phyloP scores from a whole-genome alignment of 805 yeast species.

The Lipomyces sp. region DNA sequence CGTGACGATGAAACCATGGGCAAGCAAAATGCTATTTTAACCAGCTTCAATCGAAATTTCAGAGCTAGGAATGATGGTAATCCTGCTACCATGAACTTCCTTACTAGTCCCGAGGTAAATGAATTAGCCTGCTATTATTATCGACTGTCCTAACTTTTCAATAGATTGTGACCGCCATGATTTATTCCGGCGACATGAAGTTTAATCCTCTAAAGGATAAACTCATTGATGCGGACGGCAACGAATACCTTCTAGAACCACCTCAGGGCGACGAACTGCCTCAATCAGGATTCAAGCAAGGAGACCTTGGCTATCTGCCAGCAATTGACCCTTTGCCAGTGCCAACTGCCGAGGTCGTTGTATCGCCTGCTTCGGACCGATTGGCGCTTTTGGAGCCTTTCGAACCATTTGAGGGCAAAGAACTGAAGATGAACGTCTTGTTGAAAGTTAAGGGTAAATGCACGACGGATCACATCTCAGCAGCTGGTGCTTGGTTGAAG shows the following conservation, averaged over 20 bases:
- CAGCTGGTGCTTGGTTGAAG: constrained; percentile 99
- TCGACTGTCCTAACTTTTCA: constrained; percentile 41
- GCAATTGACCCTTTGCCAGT: constrained; percentile 90
- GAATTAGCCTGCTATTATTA: background rate
- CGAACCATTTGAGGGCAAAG: constrained; percentile 96
- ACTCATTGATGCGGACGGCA: constrained; percentile 84
- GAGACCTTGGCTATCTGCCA: constrained; percentile 87
- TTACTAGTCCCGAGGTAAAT: constrained; percentile 79
- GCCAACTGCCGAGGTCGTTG: constrained; percentile 69
- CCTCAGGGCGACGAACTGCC: constrained; percentile 94
- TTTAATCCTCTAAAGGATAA: constrained; percentile 95
- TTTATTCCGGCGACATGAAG: constrained; percentile 93
- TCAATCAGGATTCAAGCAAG: constrained; percentile 83
- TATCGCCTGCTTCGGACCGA: constrained; percentile 93
- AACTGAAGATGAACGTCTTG: constrained; percentile 88
- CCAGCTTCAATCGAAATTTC: constrained; percentile 98
- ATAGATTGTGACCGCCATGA: constrained; percentile 84
- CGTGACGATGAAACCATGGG: constrained; percentile 77
- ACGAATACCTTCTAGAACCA: constrained; percentile 83
- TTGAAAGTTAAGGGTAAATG: constrained; percentile 97
- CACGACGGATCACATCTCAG: constrained; percentile 98
- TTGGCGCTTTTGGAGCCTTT: constrained; percentile 92
- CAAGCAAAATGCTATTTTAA: constrained; percentile 94
- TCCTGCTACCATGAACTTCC: constrained; percentile 95
- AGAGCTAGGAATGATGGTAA: constrained; percentile 98